Base-by-base conservation (phyloP, 768 basidiomycete genomes). In the Chiua virens region DNA sequence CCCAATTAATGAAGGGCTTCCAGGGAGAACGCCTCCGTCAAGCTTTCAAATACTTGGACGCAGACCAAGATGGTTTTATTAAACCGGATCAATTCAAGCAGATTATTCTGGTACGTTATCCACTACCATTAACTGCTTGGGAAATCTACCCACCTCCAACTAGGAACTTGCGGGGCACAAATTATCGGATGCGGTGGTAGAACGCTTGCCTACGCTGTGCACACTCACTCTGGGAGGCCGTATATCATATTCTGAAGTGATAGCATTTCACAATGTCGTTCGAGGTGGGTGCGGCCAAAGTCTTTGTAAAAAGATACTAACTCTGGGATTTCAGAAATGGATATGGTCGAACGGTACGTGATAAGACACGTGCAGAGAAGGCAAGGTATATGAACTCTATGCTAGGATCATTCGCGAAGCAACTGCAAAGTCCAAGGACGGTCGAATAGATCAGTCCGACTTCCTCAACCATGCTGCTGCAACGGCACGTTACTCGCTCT, bases 111-210 rank as follows among this genome's bases (percentile, higher is more conserved):
- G 94, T 93, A 60, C 59, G 88, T 48, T n/a, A 30, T 30, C 45
- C 45, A 32, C 27, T 30, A 11, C 46, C 17, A 9, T 17, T 1
- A 4, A 40, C 23, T 15, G 40, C 45, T 18, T 23, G 20, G 4
- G n/a, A 36, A 27, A 30, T 11, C 13, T 30, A 38, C 45, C 34
- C 42, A 56, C 45, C 34, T 22, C 15, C 35, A 21, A 36, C 27
- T 59, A 95, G 92, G 95, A 97, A 77, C 86, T 97, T 65, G 92
- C 92, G 56, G 92, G 95, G 5, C 97, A 99, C 73, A 99, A 99
- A 75, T 78, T 99, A 55, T 97, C 94, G 17, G 90, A 98, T 66
- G 82, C 87, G 8, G 89, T 98, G 45, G 86, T 96, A 54, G 93
- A 98, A 60, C 77, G 93, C 51, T 75, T 99, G 45, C 95, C 97